A percentile compares a stretch with the other conserved stretches of the same genome.
Conservation (phyloP, 2,329 filamentous ascomycete genomes). For the Metarhizium anisopliae region DNA sequence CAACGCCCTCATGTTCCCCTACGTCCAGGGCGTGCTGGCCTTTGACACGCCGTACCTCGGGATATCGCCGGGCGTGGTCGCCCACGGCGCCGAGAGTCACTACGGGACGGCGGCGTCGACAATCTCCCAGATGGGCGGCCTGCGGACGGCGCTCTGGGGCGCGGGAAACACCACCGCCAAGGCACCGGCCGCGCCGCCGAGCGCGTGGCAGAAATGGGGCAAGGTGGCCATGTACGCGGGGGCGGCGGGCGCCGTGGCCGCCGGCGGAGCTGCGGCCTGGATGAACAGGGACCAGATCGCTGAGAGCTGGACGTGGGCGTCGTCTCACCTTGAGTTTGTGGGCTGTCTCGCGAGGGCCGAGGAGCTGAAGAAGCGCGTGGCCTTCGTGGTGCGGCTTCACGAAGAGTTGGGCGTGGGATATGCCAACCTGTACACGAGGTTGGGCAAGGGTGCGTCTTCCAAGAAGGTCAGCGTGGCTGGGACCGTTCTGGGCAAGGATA, state of each 20-base stretch:
- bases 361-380: conserved; percentile 67
- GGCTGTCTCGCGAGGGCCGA: conserved; percentile 78
- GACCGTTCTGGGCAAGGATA: conserved; percentile 55
- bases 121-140: conserved; percentile 54
- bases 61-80: conserved; percentile 73
- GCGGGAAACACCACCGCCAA: conserved; percentile 9
- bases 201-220: conserved; percentile 70
- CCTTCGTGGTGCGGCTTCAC: conserved; percentile 56
- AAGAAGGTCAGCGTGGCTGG: conserved; percentile 44
- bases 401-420: conserved; percentile 64
- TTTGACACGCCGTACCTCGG: conserved; percentile 92
- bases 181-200: neutral
- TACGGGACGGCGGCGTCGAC: conserved; percentile 65
- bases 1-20: conserved; percentile 79
- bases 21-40: conserved; percentile 79
- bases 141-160: conserved; percentile 59
- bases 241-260: conserved; percentile 72
- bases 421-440: conserved; percentile 76
- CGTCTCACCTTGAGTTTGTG: conserved; percentile 88
- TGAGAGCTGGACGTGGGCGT: conserved; percentile 71
- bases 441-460: conserved; percentile 59
- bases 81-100: conserved; percentile 77
- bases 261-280: conserved; percentile 78
- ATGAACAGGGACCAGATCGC: conserved; percentile 72
- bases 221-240: conserved; percentile 80